Base-by-base conservation (phyloP, 495 filamentous ascomycete genomes). In the Penicillium canescens region DNA sequence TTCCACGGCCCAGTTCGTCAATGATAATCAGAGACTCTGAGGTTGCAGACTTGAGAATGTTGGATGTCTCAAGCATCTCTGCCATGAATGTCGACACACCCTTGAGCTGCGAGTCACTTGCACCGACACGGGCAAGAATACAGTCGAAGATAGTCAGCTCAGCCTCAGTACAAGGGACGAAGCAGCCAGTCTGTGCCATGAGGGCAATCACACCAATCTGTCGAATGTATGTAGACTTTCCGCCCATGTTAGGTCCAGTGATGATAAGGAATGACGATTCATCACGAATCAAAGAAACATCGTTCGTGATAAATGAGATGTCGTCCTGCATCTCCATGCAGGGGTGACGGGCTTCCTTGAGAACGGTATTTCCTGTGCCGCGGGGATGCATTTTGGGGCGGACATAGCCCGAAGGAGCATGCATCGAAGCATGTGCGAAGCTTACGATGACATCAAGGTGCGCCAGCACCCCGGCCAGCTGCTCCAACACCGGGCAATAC, bases 281-380 rank as follows among this genome's bases (percentile, higher is more conserved):
- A 46, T 86, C 89, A 11, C 92, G 83, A n/a, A 82, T 72, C 59
- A 99, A 82, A 31, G 81, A 83, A 24, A 98, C 93, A 55, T 99
- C 93, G 63, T 99, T 99, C 48, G 92, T 98, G 68, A 99, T 98
- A 75, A 99, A 99, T 46, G 91, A 89, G 38, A 99, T 84, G 62
- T 98, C 95, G 59, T 99, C 94, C 70, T 99, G 94, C 89, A 96
- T 91, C 67, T 99, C 94, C 90, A 99, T 92, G 68, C 94, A 99
- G 1, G 94, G 95, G 67, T 99, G 94, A 8, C 95, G 88, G 3
- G 94, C 93, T 66, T 96, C 94, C 62, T 86, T 92, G 14, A 99
- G 80, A 18, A 96, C 77, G 0, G 94, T 98, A 50, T 90, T 84
- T n/a, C 94, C 94, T 46, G 88, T 82, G 20, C 94, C 94, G 28